Percentiles rank a stretch among this genome's conserved stretches.
Evolutionary conservation across 2,329 filamentous ascomycete species (phyloP).

Genomic region (Aspergillus novofumigatus): DNA sequence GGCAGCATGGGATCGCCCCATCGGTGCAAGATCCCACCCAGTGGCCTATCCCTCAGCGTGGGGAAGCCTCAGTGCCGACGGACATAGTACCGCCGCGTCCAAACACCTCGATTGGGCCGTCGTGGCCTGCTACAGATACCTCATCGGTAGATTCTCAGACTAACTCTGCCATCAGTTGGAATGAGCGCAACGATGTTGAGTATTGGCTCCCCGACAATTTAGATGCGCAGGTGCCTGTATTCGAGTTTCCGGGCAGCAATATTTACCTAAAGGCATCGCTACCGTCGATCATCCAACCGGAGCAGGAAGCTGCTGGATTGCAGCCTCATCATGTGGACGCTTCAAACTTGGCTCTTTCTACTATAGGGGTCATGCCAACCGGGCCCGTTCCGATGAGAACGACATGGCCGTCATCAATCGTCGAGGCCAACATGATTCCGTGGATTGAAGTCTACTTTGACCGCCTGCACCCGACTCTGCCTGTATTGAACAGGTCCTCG

Average conservation of each 20-base stretch:
- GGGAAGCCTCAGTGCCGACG: slow-evolving; percentile 18
- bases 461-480: slow-evolving; percentile 41
- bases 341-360: slow-evolving; percentile 17
- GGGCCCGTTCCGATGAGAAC: slow-evolving; percentile 20
- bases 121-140: slow-evolving; percentile 19
- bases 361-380: slow-evolving; percentile 14
- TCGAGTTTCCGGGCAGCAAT: slow-evolving; percentile 32
- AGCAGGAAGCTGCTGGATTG: slow-evolving; percentile 16
- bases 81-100: slow-evolving; percentile 19
- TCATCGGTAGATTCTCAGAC: slow-evolving; percentile 19
- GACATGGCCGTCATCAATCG: slow-evolving; percentile 38
- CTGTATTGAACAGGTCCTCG: slow-evolving; percentile 38
- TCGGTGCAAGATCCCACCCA: slow-evolving; percentile 19
- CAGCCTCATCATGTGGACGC: slow-evolving; percentile 17
- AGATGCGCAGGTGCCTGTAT: slow-evolving; percentile 29
- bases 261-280: slow-evolving; percentile 32
- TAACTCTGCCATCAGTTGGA: slow-evolving; percentile 22
- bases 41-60: slow-evolving; percentile 14
- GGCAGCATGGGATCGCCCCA: slow-evolving; percentile 9
- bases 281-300: slow-evolving; percentile 30
- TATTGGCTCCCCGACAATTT: slow-evolving; percentile 36
- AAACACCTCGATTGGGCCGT: slow-evolving; percentile 16
- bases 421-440: slow-evolving; percentile 39
- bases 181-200: slow-evolving; percentile 27
- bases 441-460: slow-evolving; percentile 45